phyloP scores from a whole-genome alignment of 2,329 filamentous ascomycete genomes.

The Cladobotryum mycophilum region DNA sequence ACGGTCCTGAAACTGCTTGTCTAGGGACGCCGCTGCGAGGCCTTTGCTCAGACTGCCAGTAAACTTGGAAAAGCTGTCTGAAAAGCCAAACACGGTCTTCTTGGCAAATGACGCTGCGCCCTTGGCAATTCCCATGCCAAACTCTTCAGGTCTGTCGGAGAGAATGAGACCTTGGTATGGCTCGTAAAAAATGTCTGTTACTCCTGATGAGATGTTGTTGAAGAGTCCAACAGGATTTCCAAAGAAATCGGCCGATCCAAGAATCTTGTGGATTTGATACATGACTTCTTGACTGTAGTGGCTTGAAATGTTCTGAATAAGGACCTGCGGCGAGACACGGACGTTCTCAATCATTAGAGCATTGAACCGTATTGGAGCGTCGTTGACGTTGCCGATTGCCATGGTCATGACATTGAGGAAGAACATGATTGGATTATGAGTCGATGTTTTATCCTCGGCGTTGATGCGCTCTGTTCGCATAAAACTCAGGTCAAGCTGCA shows the following conservation, averaged over 20 bases:
- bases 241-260: constrained; percentile 94
- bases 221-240: constrained; percentile 96
- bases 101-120: constrained; percentile 96
- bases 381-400: constrained; percentile 98
- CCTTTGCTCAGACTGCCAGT: constrained; percentile 97
- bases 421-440: constrained; percentile 94
- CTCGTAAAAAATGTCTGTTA: constrained; percentile 98
- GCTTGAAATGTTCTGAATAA: constrained; percentile 80
- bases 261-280: constrained; percentile 93
- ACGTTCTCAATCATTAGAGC: constrained; percentile 93
- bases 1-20: constrained; percentile 97
- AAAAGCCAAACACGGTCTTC: constrained; percentile 96
- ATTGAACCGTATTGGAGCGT: constrained; percentile 89
- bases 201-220: constrained; percentile 95
- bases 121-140: constrained; percentile 92
- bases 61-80: constrained; percentile 95
- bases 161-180: constrained; percentile 97
- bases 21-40: constrained; percentile 86
- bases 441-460: constrained; percentile 86
- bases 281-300: constrained; percentile 97
- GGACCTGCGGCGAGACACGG: constrained; percentile 75
- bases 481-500: constrained; percentile 96
- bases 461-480: constrained; percentile 96
- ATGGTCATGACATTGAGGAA: constrained; percentile 98
- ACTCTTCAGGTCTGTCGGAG: constrained; percentile 90